Base-by-base conservation (phyloP, 352 stramenopile genomes). In the Phytophthora sp. region DNA sequence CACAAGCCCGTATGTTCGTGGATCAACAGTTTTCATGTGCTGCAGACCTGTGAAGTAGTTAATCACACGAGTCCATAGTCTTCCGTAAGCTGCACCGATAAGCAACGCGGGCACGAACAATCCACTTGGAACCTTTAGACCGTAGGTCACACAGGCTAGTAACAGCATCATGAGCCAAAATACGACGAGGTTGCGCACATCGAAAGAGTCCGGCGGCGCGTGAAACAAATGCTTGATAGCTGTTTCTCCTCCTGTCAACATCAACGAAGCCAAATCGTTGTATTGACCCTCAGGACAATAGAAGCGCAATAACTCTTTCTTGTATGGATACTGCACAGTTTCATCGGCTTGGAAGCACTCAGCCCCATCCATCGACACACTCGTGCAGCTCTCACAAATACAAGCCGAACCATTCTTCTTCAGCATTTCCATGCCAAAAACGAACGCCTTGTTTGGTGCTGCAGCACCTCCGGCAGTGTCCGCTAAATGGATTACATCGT, bases 161-260 rank as follows among this genome's bases (percentile, higher is more conserved):
- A 92, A 20, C 0, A 84, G 53, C 68, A 94, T 93, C 49, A 95
- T 35, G 6, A 61, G 38, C 77, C 79, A 93, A 57, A 95, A 95
- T 3, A 91, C 68, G 21, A 90, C 66, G 27, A 95, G 72, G 38
- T 91, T 92, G 18, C 68, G 69, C 32, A 94, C 80, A 34, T 89
- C 77, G 39, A 94, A 94, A 18, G 81, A 81, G 38, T 89, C 81
- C 3, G 84, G 77, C 1, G 84, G 83, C 0, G 82, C 80, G 55
- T 99, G 97, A 72, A 99, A 99, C 13, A 99, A 78, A 64, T 99
- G 92, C 60, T 97, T 97, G 66, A 95, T 95, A 5, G 90, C 95
- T 38, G 89, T 89, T 75, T 99, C 96, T 28, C 95, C 91, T 51
- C 97, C 92, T 15, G 91, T 92, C 23, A 99, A 87, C 76, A 98